phyloP scores from a whole-genome alignment of 2,329 filamentous ascomycete genomes.

The Cladophialophora yegresii region DNA sequence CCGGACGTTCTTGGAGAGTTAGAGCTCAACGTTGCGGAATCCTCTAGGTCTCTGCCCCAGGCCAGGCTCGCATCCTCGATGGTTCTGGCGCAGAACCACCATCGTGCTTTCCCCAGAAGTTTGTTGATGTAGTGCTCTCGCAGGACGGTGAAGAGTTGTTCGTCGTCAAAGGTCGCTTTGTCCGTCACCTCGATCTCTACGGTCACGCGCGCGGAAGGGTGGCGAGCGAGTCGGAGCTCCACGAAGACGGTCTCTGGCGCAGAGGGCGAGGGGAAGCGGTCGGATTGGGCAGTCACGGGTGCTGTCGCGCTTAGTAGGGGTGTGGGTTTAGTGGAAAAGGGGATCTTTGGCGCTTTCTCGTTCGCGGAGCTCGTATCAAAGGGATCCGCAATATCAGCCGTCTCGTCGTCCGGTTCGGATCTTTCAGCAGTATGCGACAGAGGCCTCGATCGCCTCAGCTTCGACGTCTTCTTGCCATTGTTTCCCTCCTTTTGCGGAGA shows the following conservation, averaged over 20 bases:
- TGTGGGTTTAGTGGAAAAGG: conserved; percentile 22
- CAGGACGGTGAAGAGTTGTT: conserved; percentile 34
- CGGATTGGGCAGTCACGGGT: conserved; percentile 18
- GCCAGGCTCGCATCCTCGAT: conserved; percentile 30
- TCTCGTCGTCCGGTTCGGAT: conserved; percentile 11
- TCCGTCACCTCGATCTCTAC: conserved; percentile 32
- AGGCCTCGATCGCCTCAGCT: conserved; percentile 13
- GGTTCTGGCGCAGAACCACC: conserved; percentile 27
- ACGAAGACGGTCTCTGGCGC: conserved; percentile 35
- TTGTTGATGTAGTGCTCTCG: conserved; percentile 28
- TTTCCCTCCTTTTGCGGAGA: not conserved
- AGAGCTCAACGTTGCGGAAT: not conserved
- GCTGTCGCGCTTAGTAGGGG: not conserved
- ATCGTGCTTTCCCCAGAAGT: conserved; percentile 27
- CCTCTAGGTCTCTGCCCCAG: not conserved
- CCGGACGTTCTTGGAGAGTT: too few relatives aligned
- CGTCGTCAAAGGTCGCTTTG: conserved; percentile 36
- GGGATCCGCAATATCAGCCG: not conserved
- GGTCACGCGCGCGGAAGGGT: conserved; percentile 23
- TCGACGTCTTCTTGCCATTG: conserved; percentile 1
- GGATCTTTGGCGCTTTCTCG: conserved; percentile 21
- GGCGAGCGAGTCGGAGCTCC: conserved; percentile 31
- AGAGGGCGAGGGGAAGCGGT: conserved; percentile 34
- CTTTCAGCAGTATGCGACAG: conserved; percentile 18
- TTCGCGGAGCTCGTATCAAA: not conserved